Evolutionary conservation across 2,329 filamentous ascomycete genomes (phyloP).

Genomic region (Colletotrichum somersetense): DNA sequence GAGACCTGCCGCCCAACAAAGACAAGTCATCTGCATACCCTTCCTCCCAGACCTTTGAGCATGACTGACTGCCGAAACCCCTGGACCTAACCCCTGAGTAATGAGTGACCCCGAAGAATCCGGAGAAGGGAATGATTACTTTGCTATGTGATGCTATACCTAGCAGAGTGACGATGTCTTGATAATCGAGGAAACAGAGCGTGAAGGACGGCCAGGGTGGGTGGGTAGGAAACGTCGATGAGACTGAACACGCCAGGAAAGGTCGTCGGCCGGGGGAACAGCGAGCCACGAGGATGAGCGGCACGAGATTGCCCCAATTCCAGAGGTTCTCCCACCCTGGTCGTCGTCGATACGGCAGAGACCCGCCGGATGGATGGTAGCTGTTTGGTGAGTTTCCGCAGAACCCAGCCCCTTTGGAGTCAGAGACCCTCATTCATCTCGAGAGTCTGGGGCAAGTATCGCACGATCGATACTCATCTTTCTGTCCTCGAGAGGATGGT

Average conservation of each 20-base stretch:
- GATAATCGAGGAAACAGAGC: background rate
- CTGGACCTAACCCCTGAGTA: conserved; percentile 2
- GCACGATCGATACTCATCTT: background rate
- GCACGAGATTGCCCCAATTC: conserved; percentile 39
- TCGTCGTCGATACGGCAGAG: conserved; percentile 32
- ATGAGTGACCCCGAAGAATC: background rate
- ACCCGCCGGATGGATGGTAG: conserved; percentile 36
- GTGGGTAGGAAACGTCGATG: conserved; percentile 20
- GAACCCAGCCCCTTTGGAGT: conserved; percentile 35
- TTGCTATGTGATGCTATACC: background rate
- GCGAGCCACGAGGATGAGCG: conserved; percentile 36
- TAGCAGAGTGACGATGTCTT: conserved; percentile 18
- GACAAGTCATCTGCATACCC: conserved; percentile 39
- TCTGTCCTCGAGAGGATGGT: background rate
- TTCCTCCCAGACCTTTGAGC: conserved; percentile 24
- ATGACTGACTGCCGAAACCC: conserved; percentile 1
- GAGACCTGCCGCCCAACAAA: conserved; percentile 33
- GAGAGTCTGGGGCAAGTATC: conserved; percentile 10
- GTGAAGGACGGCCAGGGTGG: conserved; percentile 8
- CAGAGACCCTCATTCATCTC: conserved; percentile 6
- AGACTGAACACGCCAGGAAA: conserved; percentile 38
- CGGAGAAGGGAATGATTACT: background rate
- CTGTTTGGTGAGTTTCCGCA: conserved; percentile 19
- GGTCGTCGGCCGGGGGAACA: conserved; percentile 36
- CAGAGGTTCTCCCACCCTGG: conserved; percentile 36